Evolutionary conservation across 192 early-diverging fungal species (phyloP).

Genomic region (Umbelopsis sp.): DNA sequence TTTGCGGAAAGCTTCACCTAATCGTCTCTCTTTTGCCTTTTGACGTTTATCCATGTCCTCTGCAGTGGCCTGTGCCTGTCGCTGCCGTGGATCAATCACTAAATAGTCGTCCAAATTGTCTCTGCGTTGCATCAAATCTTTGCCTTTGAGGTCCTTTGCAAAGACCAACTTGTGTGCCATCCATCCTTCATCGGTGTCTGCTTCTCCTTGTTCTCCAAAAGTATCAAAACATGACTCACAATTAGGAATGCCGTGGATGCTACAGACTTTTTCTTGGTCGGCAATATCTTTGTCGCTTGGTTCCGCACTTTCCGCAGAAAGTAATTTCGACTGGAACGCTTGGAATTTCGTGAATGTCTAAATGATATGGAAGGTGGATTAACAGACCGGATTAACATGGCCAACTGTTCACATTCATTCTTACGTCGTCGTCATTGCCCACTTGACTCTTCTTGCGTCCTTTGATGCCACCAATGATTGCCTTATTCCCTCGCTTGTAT

Average conservation of each 20-base stretch:
- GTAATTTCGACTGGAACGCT: constrained; percentile 58
- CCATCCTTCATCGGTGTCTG: constrained; percentile 66
- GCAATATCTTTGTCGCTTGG: constrained; percentile 26
- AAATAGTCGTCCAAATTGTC: constrained; percentile 66
- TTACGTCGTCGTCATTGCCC: constrained; percentile 38
- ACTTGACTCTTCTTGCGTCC: constrained; percentile 23
- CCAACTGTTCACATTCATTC: background rate
- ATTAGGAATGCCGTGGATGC: constrained; percentile 66
- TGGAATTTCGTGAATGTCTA: constrained; percentile 53
- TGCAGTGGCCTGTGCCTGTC: constrained; percentile 23
- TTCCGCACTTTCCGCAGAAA: constrained; percentile 18
- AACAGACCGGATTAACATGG: background rate
- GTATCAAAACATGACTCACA: constrained; percentile 73
- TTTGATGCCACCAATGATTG: constrained; percentile 21
- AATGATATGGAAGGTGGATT: background rate
- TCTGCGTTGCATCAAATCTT: constrained; percentile 52
- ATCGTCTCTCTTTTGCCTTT: constrained; percentile 11
- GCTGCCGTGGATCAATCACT: constrained; percentile 65
- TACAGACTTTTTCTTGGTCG: constrained; percentile 53
- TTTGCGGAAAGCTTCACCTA: constrained; percentile 19
- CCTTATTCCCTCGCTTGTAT: constrained; percentile 44
- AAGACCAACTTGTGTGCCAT: constrained; percentile 77
- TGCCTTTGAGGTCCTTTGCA: constrained; percentile 66
- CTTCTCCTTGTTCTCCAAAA: constrained; percentile 44
- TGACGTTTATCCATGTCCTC: constrained; percentile 20